Conservation (phyloP, 2,329 filamentous ascomycete species). For the Cyanodermella asteris region DNA sequence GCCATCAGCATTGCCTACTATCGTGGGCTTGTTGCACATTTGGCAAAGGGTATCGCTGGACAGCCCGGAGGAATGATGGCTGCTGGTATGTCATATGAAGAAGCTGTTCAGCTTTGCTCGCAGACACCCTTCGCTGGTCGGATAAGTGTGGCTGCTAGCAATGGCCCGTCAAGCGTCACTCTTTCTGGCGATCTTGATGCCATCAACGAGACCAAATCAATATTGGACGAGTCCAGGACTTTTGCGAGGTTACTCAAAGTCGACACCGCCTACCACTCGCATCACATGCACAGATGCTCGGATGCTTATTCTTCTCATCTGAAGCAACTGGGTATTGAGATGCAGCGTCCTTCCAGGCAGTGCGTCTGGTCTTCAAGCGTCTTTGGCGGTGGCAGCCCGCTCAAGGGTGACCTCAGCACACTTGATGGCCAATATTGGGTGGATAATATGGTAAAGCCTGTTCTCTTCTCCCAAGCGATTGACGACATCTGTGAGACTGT, state of each 20-base stretch:
- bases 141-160: slow-evolving; percentile 14
- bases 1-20: slow-evolving; percentile 26
- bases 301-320: slow-evolving; percentile 8
- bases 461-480: slow-evolving; percentile 19
- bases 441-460: slow-evolving; percentile 23
- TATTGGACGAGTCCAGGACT: slow-evolving; percentile 10
- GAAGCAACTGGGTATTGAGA: no score
- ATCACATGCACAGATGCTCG: slow-evolving; percentile 15
- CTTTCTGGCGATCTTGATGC: slow-evolving; percentile 16
- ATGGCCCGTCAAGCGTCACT: slow-evolving; percentile 17
- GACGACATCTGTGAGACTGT: no score
- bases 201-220: slow-evolving; percentile 9
- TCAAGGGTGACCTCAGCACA: not conserved
- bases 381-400: slow-evolving; percentile 8
- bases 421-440: slow-evolving; percentile 14
- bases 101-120: slow-evolving; percentile 14
- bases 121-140: slow-evolving; percentile 12
- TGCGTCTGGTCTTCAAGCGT: slow-evolving; percentile 4
- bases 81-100: slow-evolving; percentile 17
- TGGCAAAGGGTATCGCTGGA: slow-evolving; percentile 5
- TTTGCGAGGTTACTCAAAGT: slow-evolving; percentile 16
- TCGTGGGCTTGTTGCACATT: slow-evolving; percentile 17
- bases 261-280: slow-evolving; percentile 21
- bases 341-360: no score
- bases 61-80: slow-evolving; percentile 27